Evolutionary conservation across 2,329 filamentous ascomycete species (phyloP).

Genomic region (Coniochaeta hoffmannii): DNA sequence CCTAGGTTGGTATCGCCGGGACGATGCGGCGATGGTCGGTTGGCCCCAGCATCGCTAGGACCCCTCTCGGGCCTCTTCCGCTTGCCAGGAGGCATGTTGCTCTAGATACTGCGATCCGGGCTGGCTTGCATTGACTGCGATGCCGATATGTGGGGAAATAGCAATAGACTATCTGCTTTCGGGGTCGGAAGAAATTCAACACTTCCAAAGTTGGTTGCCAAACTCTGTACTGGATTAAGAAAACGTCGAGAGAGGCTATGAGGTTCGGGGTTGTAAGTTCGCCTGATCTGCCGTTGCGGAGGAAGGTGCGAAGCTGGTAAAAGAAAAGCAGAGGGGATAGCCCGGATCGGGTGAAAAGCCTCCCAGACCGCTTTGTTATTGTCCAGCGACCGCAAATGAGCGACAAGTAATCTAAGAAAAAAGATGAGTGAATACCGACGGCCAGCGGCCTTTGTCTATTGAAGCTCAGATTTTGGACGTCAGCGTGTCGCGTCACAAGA

Average conservation of each 20-base stretch:
- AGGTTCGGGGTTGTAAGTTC: neutral
- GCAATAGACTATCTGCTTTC: neutral
- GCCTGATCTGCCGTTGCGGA: neutral
- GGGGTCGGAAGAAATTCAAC: too few species aligned
- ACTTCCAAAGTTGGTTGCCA: too few species aligned
- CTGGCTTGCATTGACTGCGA: neutral
- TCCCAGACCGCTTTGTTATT: neutral
- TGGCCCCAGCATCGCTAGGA: slow-evolving; percentile 35
- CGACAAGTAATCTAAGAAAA: neutral
- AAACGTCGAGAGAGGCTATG: neutral
- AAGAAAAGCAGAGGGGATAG: neutral
- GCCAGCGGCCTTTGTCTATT: neutral
- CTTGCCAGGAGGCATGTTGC: slow-evolving; percentile 46
- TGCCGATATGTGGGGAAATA: neutral
- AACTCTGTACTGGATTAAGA: too few species aligned
- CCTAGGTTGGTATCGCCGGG: slow-evolving; percentile 47
- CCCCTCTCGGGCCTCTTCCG: slow-evolving; percentile 50
- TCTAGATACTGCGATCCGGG: neutral
- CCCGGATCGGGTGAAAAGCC: neutral
- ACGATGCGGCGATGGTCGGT: slow-evolving; percentile 55
- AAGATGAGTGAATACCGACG: neutral
- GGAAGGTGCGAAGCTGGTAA: neutral
- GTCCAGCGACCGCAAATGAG: neutral
- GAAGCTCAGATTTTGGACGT: neutral
- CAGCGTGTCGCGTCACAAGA: slow-evolving; percentile 1